Evolutionary conservation across 495 filamentous ascomycete genomes (phyloP).

Genomic region (Podospora tetraspora): DNA sequence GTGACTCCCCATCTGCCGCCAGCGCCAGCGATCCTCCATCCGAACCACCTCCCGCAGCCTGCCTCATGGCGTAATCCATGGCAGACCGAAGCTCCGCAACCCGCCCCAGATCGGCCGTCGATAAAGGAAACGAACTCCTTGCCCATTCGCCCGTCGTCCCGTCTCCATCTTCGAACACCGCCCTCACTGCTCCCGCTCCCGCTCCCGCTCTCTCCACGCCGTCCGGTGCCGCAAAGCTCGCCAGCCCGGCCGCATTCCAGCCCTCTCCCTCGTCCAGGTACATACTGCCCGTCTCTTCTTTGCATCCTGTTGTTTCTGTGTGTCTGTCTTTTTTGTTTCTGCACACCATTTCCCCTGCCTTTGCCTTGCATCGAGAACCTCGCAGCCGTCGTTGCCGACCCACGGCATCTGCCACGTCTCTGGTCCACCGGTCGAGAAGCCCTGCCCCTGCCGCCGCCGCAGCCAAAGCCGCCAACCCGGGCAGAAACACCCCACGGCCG

Average conservation of each 20-base stretch:
- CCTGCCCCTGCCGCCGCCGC: conserved; percentile 7
- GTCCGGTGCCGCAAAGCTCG: conserved; percentile 12
- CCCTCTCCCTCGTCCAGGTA: conserved; percentile 25
- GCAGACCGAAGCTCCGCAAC: conserved; percentile 52
- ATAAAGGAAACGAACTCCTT: conserved; percentile 38
- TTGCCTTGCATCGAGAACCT: neutral
- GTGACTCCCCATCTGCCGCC: conserved; percentile 13
- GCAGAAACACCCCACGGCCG: neutral
- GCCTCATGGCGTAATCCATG: conserved; percentile 54
- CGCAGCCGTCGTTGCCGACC: neutral
- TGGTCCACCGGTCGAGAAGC: conserved; percentile 8
- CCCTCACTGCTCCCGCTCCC: too few relatives aligned
- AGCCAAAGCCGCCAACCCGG: neutral
- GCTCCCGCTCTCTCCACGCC: conserved; percentile 16
- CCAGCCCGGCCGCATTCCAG: conserved; percentile 12
- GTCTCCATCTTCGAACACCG: conserved; percentile 18
- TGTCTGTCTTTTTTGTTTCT: conserved; percentile 9
- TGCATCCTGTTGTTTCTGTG: neutral
- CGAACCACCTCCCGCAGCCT: conserved; percentile 25
- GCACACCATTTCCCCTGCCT: neutral
- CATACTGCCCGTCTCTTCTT: conserved; percentile 14
- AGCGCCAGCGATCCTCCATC: conserved; percentile 8
- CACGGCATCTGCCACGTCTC: neutral
- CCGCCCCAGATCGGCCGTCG: conserved; percentile 49
- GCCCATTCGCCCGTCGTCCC: conserved; percentile 35